A percentile compares a stretch with the other conserved stretches of the same genome.
Evolutionary conservation across 345 rosid species (phyloP).

Genomic region (Eucalyptus curtisii): DNA sequence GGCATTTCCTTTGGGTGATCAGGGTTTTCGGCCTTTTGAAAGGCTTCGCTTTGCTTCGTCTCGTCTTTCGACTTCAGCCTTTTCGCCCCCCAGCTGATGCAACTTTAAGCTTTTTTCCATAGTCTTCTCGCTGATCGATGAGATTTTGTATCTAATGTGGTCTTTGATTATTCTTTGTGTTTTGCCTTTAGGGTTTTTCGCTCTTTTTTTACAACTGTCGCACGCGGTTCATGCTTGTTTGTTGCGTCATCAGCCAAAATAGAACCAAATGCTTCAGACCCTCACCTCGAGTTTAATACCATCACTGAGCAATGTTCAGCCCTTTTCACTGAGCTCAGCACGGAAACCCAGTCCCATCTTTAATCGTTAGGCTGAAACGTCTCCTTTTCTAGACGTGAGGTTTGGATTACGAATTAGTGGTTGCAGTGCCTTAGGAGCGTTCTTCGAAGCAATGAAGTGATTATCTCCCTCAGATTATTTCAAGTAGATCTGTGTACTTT

Average conservation of each 20-base stretch:
- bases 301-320: background rate
- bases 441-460: background rate
- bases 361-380: background rate
- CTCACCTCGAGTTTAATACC: background rate
- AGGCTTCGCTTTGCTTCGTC: background rate
- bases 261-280: background rate
- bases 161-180: background rate
- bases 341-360: background rate
- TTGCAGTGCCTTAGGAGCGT: background rate
- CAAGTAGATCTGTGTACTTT: background rate
- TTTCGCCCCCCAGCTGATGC: background rate
- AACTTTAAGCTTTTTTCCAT: background rate
- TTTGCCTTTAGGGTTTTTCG: background rate
- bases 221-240: background rate
- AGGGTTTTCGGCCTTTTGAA: background rate
- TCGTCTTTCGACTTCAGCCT: background rate
- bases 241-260: background rate
- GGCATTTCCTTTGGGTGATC: background rate
- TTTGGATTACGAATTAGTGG: background rate
- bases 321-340: background rate
- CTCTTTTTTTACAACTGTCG: background rate
- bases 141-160: background rate
- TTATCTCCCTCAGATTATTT: background rate
- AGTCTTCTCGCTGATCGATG: background rate
- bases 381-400: background rate